Base-by-base conservation (phyloP, 371 early-diverging fungal genomes). In the Lichtheimia ramosa region DNA sequence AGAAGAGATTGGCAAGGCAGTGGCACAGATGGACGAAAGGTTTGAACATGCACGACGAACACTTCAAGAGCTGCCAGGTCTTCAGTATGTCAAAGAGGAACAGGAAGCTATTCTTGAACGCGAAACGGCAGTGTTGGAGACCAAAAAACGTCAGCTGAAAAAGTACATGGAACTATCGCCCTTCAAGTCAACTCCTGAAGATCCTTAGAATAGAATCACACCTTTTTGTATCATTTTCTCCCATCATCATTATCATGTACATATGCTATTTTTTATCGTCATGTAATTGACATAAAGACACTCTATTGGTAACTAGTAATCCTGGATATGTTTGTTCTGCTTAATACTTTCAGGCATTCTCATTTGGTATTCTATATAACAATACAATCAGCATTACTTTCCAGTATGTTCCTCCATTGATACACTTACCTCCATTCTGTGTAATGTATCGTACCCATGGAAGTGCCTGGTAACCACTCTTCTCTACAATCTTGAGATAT, bases 371-470 rank as follows among this genome's bases (percentile, higher is more conserved):
- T 88, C 88, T 83, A 6, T 43, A 6, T n/a, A 6, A 23, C 23
- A 13, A 39, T 15, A 51, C 18, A 18, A 42, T 48, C 2, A 25
- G 8, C 15, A 16, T 46, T 48, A 1, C 27, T 42, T 21, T 14
- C 43, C 41, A n/a, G 3, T 54, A 23, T 1, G 34, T 8, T 34
- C 28, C 2, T 3, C 1, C 28, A 6, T 10, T 14, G 20, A 18
- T 23, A 8, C 6, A 43, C 59, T 70, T 71, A 81, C 84, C 84
- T 71, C 98, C 96, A 65, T 98, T 95, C 69, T 96, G 96, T 15
- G 99, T 97, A 58, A 98, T 97, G 68, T 98, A 98, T 52, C 99
- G 79, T 39, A 98, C 99, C 99, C 99, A 99, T 42, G 99, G 99
- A 63, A 97, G 84, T 5, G 98, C 97, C 69, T 96, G 96, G 71